These are phyloP conservation scores for Acacia crassicarpa DNA, from an alignment of 306 rosid genomes.

Conservation along the genomic window DNA sequence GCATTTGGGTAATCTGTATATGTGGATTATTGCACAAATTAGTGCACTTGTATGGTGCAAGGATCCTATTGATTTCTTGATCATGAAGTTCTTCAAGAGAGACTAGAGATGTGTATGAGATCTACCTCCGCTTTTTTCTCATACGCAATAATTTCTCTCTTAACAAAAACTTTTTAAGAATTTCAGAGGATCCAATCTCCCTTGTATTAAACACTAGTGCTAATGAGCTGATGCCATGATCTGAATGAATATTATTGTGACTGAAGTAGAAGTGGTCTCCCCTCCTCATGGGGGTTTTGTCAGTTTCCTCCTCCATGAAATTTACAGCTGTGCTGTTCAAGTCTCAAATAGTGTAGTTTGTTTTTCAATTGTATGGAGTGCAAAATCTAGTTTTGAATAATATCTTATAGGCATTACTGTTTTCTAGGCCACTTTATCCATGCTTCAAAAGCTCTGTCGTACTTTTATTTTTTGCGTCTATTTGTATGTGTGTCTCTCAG, in stretches of 20 bases:
- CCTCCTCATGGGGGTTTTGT: neutral
- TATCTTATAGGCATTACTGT: neutral
- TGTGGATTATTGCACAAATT: neutral
- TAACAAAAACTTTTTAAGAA: neutral
- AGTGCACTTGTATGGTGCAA: neutral
- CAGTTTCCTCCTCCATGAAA: neutral
- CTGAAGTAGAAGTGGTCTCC: neutral
- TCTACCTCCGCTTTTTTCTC: neutral
- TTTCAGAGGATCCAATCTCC: neutral
- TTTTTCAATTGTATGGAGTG: neutral
- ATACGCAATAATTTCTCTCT: neutral
- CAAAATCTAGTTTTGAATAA: neutral
- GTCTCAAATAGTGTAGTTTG: neutral
- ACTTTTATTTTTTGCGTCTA: too few relatives aligned
- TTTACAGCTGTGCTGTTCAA: neutral
- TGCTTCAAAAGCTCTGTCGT: neutral
- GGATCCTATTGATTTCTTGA: neutral
- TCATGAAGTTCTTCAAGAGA: neutral
- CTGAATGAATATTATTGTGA: neutral
- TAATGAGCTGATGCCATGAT: neutral
- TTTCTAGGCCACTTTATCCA: neutral
- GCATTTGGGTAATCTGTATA: neutral
- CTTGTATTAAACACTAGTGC: neutral
- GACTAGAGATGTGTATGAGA: neutral
- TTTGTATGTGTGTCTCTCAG: neutral